Evolutionary conservation across 2,329 filamentous ascomycete species (phyloP), one percentile per base, ranked within the genome.

Genomic region (Ascochyta rabiei): DNA sequence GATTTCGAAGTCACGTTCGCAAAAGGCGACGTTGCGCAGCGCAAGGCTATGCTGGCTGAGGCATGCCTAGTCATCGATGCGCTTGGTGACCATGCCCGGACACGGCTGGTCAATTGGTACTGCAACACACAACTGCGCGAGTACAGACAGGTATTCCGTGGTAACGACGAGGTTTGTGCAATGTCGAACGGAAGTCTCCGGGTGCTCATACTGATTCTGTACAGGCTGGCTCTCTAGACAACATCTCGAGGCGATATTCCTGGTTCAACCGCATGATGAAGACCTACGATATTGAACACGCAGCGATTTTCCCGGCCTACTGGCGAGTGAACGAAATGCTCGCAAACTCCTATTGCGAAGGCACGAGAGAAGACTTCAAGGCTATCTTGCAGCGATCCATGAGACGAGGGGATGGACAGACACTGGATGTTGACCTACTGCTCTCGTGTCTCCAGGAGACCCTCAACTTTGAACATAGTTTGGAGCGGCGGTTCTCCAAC

Each of bases 201-300:
- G 8, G 12, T n/a, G n/a, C 8, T 34, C 19, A 38, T 48, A 37
- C 57, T 72, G 61, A 71, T 43, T 21, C 16, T 45, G 5, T 28
- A 28, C 33, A 75, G 79, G 95, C 95, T 5, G 95, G 93, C 6
- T 96, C 89, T 57, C 77, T 99, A 71, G 95, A 99, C 81, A 99
- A 99, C 68, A 99, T 99, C 57, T 91, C 93, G 5, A 84, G 95
- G 57, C 82, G 95, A 60, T 99, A 98, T 74, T 89, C 93, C 6
- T 99, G 95, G 95, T 96, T 98, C 76, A 91, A 90, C 74, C 86
- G 96, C 59, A 96, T 93, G 85, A 83, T 98, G 75, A 96, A 96
- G 80, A 91, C 89, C 1, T 96, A 97, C 74, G 95, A 99, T 68
- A 89, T 96, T 40, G 93, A 98, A 70, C 93, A 98, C 77, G 87